Base-by-base conservation (phyloP, 164 flowering plant species). In the Annona cherimola region DNA sequence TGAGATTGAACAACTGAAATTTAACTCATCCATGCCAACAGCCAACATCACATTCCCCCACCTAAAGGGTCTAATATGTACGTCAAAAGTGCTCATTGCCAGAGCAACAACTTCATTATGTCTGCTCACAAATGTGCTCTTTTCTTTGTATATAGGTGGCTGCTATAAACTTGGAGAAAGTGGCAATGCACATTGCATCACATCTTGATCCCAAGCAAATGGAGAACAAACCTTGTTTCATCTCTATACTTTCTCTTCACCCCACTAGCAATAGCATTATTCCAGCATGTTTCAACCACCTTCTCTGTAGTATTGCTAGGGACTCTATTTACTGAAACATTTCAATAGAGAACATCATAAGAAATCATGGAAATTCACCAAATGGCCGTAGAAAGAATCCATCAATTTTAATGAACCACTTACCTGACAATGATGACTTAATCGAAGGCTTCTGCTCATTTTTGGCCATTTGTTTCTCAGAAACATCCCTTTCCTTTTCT, bases 291-390 rank as follows among this genome's bases (percentile, higher is more conserved):
- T 76, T 72, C 79, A 72, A 59, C 72, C 71, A 65, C 78, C 50
- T 71, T 73, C 69, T 73, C 71, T 57, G 64, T 69, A 75, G 76
- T 68, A 73, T 77, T 76, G 61, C 57, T 43, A 35, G 46, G 70
- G 66, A 70, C 72, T 43, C 73, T 75, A 16, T 78, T 81, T 75
- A 46, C 94, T 88, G 89, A 73, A 81, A 75, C 71, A 80, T 46
- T 69, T 59, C 74, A 80, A 44, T 63, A 76, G 69, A 45, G 45
- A 68, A 43, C 72, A 61, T n/a, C 42, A 66, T 66, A 45, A 44
- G 50, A 69, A 18, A 61, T 62, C 40, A 62, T 57, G 57, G 14
- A 55, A 69, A 65, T 5, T 43, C 44, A 41, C 45, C 40, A 61
- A 43, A 50, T 50, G 57, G 57, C 14, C 57, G 14, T 50, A 11